Percentiles rank a stretch among this genome's conserved stretches.
Evolutionary conservation across 352 stramenopile genomes (phyloP).

Genomic region (Halophytophthora batemanensis): DNA sequence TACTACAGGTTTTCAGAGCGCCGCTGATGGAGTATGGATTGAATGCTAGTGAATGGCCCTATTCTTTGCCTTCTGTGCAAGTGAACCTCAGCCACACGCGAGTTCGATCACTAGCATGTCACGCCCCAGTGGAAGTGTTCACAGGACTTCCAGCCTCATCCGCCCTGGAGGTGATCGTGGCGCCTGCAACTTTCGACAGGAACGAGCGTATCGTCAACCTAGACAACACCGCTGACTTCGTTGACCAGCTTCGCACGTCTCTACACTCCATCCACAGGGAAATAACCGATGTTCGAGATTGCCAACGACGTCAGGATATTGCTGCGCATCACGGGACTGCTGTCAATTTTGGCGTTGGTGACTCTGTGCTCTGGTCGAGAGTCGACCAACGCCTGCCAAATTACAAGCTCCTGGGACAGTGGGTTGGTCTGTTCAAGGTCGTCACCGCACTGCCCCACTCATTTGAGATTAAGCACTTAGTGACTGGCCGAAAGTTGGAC

Average conservation of each 20-base stretch:
- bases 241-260: slow-evolving; percentile 2
- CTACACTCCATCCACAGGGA: slow-evolving; percentile 11
- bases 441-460: no score
- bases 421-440: slow-evolving; percentile 17
- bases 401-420: slow-evolving; percentile 16
- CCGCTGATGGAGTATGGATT: neutral
- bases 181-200: neutral
- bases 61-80: neutral
- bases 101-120: neutral
- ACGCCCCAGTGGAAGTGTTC: neutral
- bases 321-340: slow-evolving; percentile 1
- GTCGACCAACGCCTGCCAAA: slow-evolving; percentile 12
- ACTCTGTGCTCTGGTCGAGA: slow-evolving; percentile 21
- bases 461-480: slow-evolving; percentile 6
- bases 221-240: neutral
- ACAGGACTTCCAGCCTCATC: neutral
- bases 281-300: slow-evolving; percentile 2
- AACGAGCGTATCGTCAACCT: neutral
- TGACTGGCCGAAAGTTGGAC: slow-evolving; percentile 1
- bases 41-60: neutral
- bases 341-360: slow-evolving; percentile 16
- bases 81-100: neutral
- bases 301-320: neutral
- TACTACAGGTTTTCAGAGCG: neutral
- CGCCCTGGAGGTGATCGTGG: neutral